Percentiles rank a stretch among this genome's conserved stretches.
Evolutionary conservation across 2,329 filamentous ascomycete genomes (phyloP).

Genomic region (Whalleya microplaca): DNA sequence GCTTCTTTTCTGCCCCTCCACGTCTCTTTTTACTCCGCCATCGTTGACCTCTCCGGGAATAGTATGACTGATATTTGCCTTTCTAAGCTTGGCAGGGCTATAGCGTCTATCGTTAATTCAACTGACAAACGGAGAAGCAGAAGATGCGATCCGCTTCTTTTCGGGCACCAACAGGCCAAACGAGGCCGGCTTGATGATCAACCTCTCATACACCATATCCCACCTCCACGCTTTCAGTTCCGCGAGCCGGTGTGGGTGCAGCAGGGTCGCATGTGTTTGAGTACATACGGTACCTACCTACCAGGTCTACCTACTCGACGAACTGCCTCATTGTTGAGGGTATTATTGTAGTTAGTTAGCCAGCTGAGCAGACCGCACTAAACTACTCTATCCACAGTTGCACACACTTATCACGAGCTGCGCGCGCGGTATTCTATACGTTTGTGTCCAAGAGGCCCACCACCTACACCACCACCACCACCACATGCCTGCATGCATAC

Average conservation of each 20-base stretch:
- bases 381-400: constrained; percentile 6
- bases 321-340: constrained; percentile 8
- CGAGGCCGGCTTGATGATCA: constrained; percentile 38
- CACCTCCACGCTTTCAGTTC: constrained; percentile 25
- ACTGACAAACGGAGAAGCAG: constrained; percentile 32
- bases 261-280: constrained; percentile 7
- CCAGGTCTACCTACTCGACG: background rate
- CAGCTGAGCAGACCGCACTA: constrained; percentile 16
- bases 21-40: constrained; percentile 3
- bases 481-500: constrained; percentile 4
- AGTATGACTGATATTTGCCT: constrained; percentile 11
- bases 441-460: background rate
- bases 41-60: constrained; percentile 1
- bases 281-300: too few species aligned
- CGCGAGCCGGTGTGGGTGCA: constrained; percentile 18
- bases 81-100: constrained; percentile 22
- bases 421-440: background rate
- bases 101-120: constrained; percentile 30
- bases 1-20: constrained; percentile 8
- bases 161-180: constrained; percentile 46
- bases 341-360: constrained; percentile 7
- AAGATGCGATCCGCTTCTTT: constrained; percentile 35
- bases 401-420: constrained; percentile 14
- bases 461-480: background rate
- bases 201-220: constrained; percentile 27